phyloP scores from a whole-genome alignment of 2,329 filamentous ascomycete genomes.

The Pestalotiopsis sp. region DNA sequence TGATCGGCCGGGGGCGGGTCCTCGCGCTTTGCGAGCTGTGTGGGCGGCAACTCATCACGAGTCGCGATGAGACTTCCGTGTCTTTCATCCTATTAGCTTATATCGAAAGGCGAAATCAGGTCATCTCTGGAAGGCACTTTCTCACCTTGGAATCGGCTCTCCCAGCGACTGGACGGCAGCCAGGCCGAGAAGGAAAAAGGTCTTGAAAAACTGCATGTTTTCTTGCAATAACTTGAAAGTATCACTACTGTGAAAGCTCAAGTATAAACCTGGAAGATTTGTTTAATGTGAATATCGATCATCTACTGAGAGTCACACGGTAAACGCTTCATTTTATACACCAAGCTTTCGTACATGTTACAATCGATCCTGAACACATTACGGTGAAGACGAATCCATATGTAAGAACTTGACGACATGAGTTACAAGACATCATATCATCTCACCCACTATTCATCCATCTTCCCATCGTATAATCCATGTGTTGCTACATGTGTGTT shows the following conservation, averaged over 20 bases:
- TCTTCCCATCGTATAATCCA: too few species aligned
- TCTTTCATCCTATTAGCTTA: not conserved
- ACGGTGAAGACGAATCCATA: too few species aligned
- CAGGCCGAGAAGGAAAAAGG: not conserved
- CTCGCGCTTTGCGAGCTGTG: constrained; percentile 1
- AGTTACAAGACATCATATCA: too few species aligned
- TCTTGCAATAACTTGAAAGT: not conserved
- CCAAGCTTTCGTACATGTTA: too few species aligned
- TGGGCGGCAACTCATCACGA: not conserved
- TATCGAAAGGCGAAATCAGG: not conserved
- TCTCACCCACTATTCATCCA: too few species aligned
- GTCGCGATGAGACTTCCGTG: not conserved
- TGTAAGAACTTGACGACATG: too few species aligned
- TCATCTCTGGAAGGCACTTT: not conserved
- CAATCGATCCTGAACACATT: too few species aligned
- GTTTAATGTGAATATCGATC: too few species aligned
- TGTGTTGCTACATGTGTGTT: too few species aligned
- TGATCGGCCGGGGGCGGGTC: not conserved
- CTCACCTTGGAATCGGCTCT: constrained; percentile 2
- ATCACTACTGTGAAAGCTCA: not conserved
- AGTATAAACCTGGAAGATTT: not conserved
- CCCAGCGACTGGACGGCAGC: not conserved
- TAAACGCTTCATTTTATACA: too few species aligned
- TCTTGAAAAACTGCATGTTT: constrained; percentile 7
- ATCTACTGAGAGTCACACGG: too few species aligned